Evolutionary conservation across 768 basidiomycete genomes (phyloP), one percentile per base, ranked within the genome.

Genomic region (Mycena belliarum): DNA sequence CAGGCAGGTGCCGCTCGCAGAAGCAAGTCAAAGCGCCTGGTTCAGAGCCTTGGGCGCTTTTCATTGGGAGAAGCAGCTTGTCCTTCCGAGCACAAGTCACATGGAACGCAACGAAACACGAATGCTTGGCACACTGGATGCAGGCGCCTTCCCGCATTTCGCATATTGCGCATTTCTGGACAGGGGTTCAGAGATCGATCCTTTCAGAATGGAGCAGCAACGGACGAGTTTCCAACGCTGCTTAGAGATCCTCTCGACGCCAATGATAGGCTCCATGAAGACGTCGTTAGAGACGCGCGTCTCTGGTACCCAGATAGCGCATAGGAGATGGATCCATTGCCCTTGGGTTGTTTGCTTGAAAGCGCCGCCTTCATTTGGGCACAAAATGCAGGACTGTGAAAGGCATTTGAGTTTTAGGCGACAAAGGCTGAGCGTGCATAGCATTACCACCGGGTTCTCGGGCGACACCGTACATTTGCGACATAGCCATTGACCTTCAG

Each of bases 401-500:
- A 16, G 49, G 37, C 15, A 20, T 26, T n/a, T 28, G 10, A 56
- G 32, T 35, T 8, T 29, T 33, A 11, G 28, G n/a, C 1, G 28
- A 33, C 7, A 8, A 20, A 20, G 18, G 20, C 49, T 12, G 7
- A 32, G 29, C n/a, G 24, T 29, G 3, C 38, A 26, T n/a, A 10
- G 12, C 75, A 91, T 63, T 68, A 95, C 95, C 59, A 99, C 97
- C 15, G 95, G 93, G 65, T 87, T 91, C 72, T 98, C 96, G 0
- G 97, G 97, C 1, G 94, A 96, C 11, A 98, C 95, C 0, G 95
- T 98, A 68, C 97, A 99, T 73, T 99, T 99, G 44, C 97, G 79
- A 71, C 97, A 99, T 32, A 99, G 83, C 97, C 97, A 99, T 71
- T 99, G 97, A 1, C 97, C 97, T 76, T 99, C 97, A 0, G 97